These are phyloP conservation scores for Alternaria panax DNA, from an alignment of 2,329 filamentous ascomycete genomes.

Conservation along the genomic window DNA sequence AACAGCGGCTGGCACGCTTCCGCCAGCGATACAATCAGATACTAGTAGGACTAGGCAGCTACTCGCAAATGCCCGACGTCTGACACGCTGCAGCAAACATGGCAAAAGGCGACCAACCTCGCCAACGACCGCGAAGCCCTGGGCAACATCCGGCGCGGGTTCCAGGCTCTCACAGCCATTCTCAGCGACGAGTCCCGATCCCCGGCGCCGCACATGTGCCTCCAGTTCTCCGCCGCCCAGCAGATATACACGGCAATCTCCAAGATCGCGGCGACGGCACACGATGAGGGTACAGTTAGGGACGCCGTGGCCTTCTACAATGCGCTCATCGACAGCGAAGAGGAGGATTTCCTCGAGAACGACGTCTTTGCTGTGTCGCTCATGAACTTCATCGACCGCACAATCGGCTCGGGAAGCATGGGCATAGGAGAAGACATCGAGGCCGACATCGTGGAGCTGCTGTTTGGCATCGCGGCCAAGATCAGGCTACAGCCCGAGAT, in stretches of 20 bases:
- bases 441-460: conserved; percentile 85
- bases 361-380: conserved; percentile 84
- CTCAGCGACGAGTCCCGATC: conserved; percentile 89
- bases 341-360: conserved; percentile 92
- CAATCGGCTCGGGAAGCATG: conserved; percentile 75
- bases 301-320: conserved; percentile 88
- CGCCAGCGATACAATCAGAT: conserved; percentile 67
- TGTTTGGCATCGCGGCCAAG: conserved; percentile 97
- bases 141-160: conserved; percentile 59
- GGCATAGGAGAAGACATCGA: conserved; percentile 82
- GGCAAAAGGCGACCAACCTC: conserved; percentile 63
- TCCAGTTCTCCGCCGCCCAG: conserved; percentile 82
- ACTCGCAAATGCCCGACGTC: neutral
- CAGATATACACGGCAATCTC: conserved; percentile 90
- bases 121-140: conserved; percentile 60
- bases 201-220: conserved; percentile 88
- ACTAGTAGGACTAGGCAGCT: conserved; percentile 50
- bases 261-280: conserved; percentile 84
- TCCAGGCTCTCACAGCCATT: conserved; percentile 68
- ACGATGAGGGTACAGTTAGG: conserved; percentile 84
- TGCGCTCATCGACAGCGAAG: conserved; percentile 92
- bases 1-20: conserved; percentile 68
- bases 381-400: conserved; percentile 83
- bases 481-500: conserved; percentile 89
- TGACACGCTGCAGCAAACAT: conserved; percentile 61